Percentiles rank a stretch among this genome's conserved stretches.
Evolutionary conservation across 176 grass and related monocot genomes (phyloP).

Genomic region (Rhipidocladum racemiflorum): DNA sequence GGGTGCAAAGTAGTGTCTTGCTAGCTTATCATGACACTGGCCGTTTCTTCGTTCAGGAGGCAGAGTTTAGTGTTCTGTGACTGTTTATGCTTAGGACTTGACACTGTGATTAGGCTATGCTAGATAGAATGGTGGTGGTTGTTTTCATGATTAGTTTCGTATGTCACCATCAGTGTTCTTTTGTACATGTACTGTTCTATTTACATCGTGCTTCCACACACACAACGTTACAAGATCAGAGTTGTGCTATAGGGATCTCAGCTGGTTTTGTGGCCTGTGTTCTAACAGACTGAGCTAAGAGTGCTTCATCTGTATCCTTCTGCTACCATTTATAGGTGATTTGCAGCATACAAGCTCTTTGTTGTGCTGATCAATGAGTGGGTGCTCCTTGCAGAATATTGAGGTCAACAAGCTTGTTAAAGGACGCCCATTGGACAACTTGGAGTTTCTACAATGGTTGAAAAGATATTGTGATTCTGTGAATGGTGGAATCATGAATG

Average conservation of each 20-base stretch:
- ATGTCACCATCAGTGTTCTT: not conserved
- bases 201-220: not conserved
- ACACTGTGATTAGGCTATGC: not conserved
- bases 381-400: slow-evolving; percentile 60
- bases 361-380: slow-evolving; percentile 4
- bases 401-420: slow-evolving; percentile 92
- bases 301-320: not conserved
- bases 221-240: not conserved
- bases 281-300: not conserved
- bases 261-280: not conserved
- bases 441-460: slow-evolving; percentile 92
- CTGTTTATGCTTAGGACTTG: not conserved
- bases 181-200: not conserved
- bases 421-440: slow-evolving; percentile 83
- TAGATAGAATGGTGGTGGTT: not conserved
- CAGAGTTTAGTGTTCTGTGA: not conserved
- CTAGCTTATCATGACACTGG: not conserved
- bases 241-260: not conserved
- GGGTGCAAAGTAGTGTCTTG: not conserved
- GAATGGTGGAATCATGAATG: slow-evolving; percentile 85
- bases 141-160: not conserved
- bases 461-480: slow-evolving; percentile 90
- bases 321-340: not conserved
- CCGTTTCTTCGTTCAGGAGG: not conserved
- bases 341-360: not conserved